A percentile compares a stretch with the other conserved stretches of the same genome.
These are phyloP conservation scores for Pseudozyma tsukubaensis DNA, from an alignment of 1,284 basidiomycete genomes.

Conservation along the genomic window DNA sequence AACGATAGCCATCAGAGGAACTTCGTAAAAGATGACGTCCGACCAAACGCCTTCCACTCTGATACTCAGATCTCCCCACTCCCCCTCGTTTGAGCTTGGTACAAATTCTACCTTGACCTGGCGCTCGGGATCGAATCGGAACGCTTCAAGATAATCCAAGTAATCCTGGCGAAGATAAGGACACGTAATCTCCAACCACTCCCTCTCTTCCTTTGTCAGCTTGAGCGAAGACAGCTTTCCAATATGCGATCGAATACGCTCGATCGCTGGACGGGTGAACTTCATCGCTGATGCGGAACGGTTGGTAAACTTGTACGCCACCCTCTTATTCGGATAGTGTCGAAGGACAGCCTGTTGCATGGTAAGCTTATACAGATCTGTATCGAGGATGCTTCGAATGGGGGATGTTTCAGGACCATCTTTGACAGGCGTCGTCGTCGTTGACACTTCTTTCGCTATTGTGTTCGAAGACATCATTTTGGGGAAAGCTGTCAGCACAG, in stretches of 20 bases:
- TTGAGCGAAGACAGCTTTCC: slow-evolving; percentile 77
- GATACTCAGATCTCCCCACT: slow-evolving; percentile 79
- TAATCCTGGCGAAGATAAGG: slow-evolving; percentile 82
- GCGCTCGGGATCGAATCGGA: slow-evolving; percentile 79
- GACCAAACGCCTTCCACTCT: slow-evolving; percentile 82
- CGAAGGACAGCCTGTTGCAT: slow-evolving; percentile 94
- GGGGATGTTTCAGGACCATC: slow-evolving; percentile 22
- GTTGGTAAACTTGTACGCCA: slow-evolving; percentile 82
- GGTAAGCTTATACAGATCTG: slow-evolving; percentile 97
- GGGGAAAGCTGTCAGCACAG: neutral
- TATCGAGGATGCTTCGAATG: slow-evolving; percentile 82
- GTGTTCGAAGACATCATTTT: too few relatives aligned
- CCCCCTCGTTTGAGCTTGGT: slow-evolving; percentile 67
- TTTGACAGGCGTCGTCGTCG: slow-evolving; percentile 8
- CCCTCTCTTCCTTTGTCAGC: slow-evolving; percentile 76
- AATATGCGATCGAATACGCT: slow-evolving; percentile 73
- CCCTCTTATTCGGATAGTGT: slow-evolving; percentile 79
- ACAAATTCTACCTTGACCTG: slow-evolving; percentile 82
- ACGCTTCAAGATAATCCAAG: slow-evolving; percentile 79
- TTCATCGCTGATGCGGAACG: slow-evolving; percentile 76
- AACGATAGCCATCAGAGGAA: slow-evolving; percentile 89
- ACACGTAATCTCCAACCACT: slow-evolving; percentile 78
- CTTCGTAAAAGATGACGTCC: slow-evolving; percentile 95
- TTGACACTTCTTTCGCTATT: neutral
- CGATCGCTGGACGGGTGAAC: slow-evolving; percentile 79